Evolutionary conservation across 441 rosid species (phyloP).

Genomic region (Viola pubescens): DNA sequence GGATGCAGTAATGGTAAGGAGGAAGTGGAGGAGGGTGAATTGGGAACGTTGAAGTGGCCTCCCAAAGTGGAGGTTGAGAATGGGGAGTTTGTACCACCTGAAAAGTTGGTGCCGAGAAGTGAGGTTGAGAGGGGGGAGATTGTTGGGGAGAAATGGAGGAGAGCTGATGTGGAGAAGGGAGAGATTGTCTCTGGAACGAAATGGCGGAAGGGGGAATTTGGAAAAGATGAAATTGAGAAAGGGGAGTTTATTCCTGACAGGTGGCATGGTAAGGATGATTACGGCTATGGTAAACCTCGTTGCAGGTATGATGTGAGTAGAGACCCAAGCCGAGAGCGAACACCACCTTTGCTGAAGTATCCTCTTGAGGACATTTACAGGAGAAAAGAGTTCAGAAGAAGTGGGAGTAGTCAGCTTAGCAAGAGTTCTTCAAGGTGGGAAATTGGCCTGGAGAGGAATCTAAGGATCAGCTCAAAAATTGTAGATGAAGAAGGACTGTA

Average conservation of each 20-base stretch:
- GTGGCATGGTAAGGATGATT: constrained; percentile 72
- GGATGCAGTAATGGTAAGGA: constrained; percentile 27
- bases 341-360: constrained; percentile 65
- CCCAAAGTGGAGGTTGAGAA: constrained; percentile 50
- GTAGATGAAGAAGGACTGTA: constrained; percentile 57
- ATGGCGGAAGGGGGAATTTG: constrained; percentile 38
- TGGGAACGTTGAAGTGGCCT: constrained; percentile 78
- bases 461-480: constrained; percentile 70
- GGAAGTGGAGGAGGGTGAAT: constrained; percentile 96
- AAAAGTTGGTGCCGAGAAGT: constrained; percentile 24
- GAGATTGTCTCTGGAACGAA: constrained; percentile 26
- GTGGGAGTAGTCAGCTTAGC: constrained; percentile 32
- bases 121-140: constrained; percentile 56
- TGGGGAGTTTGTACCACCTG: constrained; percentile 45
- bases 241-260: constrained; percentile 87
- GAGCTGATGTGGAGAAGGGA: constrained; percentile 42
- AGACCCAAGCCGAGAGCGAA: constrained; percentile 27
- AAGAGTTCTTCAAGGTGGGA: constrained; percentile 55
- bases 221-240: constrained; percentile 69
- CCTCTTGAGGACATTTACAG: constrained; percentile 40
- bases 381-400: constrained; percentile 64
- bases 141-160: constrained; percentile 41
- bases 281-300: constrained; percentile 39
- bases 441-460: constrained; percentile 47
- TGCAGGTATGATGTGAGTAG: constrained; percentile 45